These are phyloP conservation scores for Musa schizocarpa DNA, from an alignment of 176 grass and related monocot genomes.

Conservation along the genomic window DNA sequence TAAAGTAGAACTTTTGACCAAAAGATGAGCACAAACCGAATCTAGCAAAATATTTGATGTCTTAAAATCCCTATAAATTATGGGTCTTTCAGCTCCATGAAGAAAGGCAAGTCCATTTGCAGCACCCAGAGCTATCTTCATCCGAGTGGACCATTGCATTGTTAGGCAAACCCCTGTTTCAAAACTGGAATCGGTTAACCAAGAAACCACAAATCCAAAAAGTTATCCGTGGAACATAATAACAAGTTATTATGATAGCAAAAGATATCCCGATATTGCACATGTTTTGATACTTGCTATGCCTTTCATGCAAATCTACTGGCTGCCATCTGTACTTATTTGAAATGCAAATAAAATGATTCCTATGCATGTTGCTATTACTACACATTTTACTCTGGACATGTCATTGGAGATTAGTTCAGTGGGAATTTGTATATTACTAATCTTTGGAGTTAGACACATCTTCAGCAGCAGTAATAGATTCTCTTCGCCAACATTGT, in stretches of 20 bases:
- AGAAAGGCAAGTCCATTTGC: conserved; percentile 10
- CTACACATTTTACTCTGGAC: not conserved
- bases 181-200: not conserved
- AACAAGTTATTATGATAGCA: too few relatives aligned
- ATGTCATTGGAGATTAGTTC: not conserved
- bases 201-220: too few relatives aligned
- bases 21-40: conserved; percentile 5
- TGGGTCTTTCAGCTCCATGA: conserved; percentile 14
- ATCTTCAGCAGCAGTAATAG: not conserved
- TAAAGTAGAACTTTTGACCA: not conserved
- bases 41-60: conserved; percentile 16
- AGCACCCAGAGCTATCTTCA: conserved; percentile 11
- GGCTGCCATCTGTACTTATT: not conserved
- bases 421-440: not conserved
- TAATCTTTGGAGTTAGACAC: not conserved
- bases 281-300: too few relatives aligned
- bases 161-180: conserved; percentile 9
- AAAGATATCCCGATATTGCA: too few relatives aligned
- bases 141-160: conserved; percentile 8
- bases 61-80: conserved; percentile 11
- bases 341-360: not conserved
- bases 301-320: too few relatives aligned
- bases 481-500: not conserved
- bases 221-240: too few relatives aligned
- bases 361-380: not conserved